Percentiles rank a stretch among this genome's conserved stretches.
These are phyloP conservation scores for Picochlorum sp. DNA, from an alignment of 139 green algal species.

Conservation along the genomic window DNA sequence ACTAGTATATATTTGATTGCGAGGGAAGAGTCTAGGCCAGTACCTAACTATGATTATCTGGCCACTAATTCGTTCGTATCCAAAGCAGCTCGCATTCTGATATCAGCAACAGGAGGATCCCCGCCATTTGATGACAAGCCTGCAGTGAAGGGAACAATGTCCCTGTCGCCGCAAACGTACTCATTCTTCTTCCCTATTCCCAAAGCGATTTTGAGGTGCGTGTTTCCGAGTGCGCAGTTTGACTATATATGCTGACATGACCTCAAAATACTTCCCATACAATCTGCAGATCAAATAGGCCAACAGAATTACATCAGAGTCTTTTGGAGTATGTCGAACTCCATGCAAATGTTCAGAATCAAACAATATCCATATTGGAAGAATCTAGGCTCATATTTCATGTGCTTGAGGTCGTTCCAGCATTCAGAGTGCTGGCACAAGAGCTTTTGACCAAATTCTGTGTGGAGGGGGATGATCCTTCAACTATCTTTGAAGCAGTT, in stretches of 20 bases:
- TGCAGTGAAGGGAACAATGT: slow-evolving; percentile 8
- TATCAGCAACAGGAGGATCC: slow-evolving; percentile 11
- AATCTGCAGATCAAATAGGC: slow-evolving; percentile 41
- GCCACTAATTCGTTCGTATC: slow-evolving; percentile 19
- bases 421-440: slow-evolving; percentile 49
- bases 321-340: slow-evolving; percentile 53
- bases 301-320: slow-evolving; percentile 66
- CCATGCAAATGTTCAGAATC: slow-evolving; percentile 45
- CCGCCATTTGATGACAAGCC: background rate
- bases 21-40: slow-evolving; percentile 15
- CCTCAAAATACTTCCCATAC: background rate
- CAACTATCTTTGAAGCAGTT: slow-evolving; percentile 43
- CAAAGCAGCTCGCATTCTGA: slow-evolving; percentile 40
- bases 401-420: slow-evolving; percentile 59
- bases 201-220: slow-evolving; percentile 14
- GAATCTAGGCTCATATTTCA: slow-evolving; percentile 63
- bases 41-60: slow-evolving; percentile 30
- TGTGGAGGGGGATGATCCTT: slow-evolving; percentile 21
- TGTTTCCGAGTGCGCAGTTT: no score
- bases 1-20: slow-evolving; percentile 50
- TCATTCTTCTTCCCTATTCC: slow-evolving; percentile 72
- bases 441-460: slow-evolving; percentile 61
- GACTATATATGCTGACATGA: background rate
- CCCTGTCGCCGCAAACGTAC: slow-evolving; percentile 52
- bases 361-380: background rate